A percentile compares a stretch with the other conserved stretches of the same genome.
These are phyloP conservation scores for Paraphaeosphaeria minitans DNA, from an alignment of 2,329 filamentous ascomycete species.

Conservation along the genomic window DNA sequence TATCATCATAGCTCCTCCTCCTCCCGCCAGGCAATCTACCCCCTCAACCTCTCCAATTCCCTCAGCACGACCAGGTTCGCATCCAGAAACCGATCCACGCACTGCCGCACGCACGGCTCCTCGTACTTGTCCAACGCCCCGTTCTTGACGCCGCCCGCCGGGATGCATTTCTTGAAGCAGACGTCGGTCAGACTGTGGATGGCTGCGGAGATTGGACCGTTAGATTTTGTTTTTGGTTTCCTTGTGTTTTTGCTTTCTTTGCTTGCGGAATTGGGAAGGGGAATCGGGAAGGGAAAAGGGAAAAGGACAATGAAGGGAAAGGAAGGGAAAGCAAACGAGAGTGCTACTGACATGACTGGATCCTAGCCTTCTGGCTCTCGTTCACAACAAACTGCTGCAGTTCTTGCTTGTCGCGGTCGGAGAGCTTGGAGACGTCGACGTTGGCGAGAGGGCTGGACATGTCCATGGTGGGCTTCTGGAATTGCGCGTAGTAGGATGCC, in stretches of 20 bases:
- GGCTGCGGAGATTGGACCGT: too few species aligned
- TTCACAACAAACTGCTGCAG: slow-evolving; percentile 83
- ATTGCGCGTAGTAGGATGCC: background rate
- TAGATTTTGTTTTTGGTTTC: too few species aligned
- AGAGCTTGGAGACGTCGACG: slow-evolving; percentile 74
- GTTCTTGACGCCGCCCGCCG: slow-evolving; percentile 70
- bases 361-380: slow-evolving; percentile 83
- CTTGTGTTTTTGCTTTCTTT: too few species aligned
- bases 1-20: too few species aligned
- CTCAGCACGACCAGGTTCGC: slow-evolving; percentile 82
- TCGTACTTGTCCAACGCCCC: slow-evolving; percentile 77
- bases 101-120: slow-evolving; percentile 86
- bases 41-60: slow-evolving; percentile 71
- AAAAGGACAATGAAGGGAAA: too few species aligned
- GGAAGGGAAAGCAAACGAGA: too few species aligned
- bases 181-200: slow-evolving; percentile 72
- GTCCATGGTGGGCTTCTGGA: slow-evolving; percentile 31
- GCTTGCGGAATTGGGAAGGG: too few species aligned
- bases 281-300: background rate
- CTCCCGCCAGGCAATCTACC: slow-evolving; percentile 1
- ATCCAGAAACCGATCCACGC: slow-evolving; percentile 92
- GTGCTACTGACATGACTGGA: slow-evolving; percentile 56
- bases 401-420: slow-evolving; percentile 82
- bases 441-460: slow-evolving; percentile 47
- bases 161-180: slow-evolving; percentile 96